A percentile compares a stretch with the other conserved stretches of the same genome.
These are phyloP conservation scores for Podaxis sp. DNA, from an alignment of 768 basidiomycete species.

Conservation along the genomic window DNA sequence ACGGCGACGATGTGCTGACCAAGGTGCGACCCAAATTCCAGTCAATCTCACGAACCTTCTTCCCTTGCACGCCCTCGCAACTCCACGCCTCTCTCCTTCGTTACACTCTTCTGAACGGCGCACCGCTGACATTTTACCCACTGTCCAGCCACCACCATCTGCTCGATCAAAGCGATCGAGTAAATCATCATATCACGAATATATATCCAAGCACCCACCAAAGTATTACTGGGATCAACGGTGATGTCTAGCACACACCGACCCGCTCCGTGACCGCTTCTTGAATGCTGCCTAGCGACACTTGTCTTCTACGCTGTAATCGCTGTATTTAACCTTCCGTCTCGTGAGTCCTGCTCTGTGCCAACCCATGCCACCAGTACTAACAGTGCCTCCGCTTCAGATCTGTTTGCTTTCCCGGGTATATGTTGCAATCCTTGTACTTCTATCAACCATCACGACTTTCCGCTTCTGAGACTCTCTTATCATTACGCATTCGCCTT, in stretches of 20 bases:
- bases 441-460: conserved; percentile 4
- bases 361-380: too few species aligned
- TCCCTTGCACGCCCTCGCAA: not conserved
- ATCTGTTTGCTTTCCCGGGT: not conserved
- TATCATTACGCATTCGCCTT: not conserved
- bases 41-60: not conserved
- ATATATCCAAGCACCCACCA: conserved; percentile 26
- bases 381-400: not conserved
- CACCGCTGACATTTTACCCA: not conserved
- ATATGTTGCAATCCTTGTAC: conserved; percentile 6
- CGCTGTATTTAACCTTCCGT: not conserved
- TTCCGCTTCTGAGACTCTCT: not conserved
- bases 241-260: conserved; percentile 6
- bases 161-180: conserved; percentile 15
- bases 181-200: conserved; percentile 25
- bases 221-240: conserved; percentile 32
- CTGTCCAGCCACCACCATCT: conserved; percentile 6
- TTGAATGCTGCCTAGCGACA: too few species aligned
- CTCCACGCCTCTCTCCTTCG: not conserved
- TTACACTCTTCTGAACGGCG: not conserved
- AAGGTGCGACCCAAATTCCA: not conserved
- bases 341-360: not conserved
- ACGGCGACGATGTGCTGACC: not conserved
- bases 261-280: not conserved
- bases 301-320: not conserved